phyloP scores from a whole-genome alignment of 768 basidiomycete genomes.

The Hygrocybe punicea region DNA sequence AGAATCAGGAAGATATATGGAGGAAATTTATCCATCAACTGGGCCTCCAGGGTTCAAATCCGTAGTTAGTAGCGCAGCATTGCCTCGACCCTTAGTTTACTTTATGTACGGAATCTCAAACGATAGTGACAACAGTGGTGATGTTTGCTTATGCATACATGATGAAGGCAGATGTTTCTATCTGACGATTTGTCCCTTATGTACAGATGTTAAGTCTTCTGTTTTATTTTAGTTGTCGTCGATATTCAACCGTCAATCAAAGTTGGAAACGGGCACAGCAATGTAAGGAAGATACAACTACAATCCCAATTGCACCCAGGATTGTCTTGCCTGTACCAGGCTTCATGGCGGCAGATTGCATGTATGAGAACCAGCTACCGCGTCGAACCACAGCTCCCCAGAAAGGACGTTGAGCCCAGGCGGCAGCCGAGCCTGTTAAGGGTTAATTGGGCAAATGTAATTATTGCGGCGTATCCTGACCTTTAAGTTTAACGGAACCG shows the following conservation, averaged over 20 bases:
- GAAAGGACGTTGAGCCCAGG: conserved; percentile 37
- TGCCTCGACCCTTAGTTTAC: too few relatives aligned
- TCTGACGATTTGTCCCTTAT: too few relatives aligned
- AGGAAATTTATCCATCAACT: conserved; percentile 35
- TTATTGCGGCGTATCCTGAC: conserved; percentile 17
- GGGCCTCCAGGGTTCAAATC: conserved; percentile 12
- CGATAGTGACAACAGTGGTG: too few relatives aligned
- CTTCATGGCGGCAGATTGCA: conserved; percentile 32
- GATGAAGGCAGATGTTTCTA: too few relatives aligned
- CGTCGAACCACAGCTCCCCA: conserved; percentile 30
- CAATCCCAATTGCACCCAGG: not conserved
- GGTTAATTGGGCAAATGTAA: not conserved
- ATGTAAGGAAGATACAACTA: too few relatives aligned
- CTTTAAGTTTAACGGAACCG: conserved; percentile 35
- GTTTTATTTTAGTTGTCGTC: too few relatives aligned
- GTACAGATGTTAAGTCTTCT: too few relatives aligned
- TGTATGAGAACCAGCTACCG: conserved; percentile 34
- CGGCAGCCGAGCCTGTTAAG: conserved; percentile 31
- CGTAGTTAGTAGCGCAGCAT: too few relatives aligned
- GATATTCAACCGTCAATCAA: too few relatives aligned
- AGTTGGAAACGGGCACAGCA: too few relatives aligned
- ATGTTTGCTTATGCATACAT: too few relatives aligned
- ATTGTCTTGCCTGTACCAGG: not conserved
- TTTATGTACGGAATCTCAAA: too few relatives aligned
- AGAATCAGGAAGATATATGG: conserved; percentile 41